Percentiles rank a stretch among this genome's conserved stretches.
Conservation (phyloP, 2,329 filamentous ascomycete species). For the Trichoderma arundinaceum region DNA sequence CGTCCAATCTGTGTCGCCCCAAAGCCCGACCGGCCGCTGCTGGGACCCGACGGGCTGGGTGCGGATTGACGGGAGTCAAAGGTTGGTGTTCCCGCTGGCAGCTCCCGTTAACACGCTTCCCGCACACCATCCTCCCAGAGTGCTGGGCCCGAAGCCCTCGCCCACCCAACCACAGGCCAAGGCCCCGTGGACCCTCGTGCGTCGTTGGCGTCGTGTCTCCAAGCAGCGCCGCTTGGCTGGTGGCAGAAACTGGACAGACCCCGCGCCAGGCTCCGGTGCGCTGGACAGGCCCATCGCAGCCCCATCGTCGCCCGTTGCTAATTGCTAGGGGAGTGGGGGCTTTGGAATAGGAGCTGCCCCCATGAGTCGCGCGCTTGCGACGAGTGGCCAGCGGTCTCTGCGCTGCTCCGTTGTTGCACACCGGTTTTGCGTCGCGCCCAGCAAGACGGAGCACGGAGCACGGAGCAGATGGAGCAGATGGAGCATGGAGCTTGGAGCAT, state of each 20-base stretch:
- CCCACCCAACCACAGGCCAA: conserved; percentile 20
- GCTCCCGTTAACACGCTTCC: conserved; percentile 28
- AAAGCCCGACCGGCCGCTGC: conserved; percentile 29
- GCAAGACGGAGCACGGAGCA: background rate
- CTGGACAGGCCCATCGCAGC: conserved; percentile 30
- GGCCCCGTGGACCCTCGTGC: conserved; percentile 14
- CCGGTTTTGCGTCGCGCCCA: conserved; percentile 4
- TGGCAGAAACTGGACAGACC: conserved; percentile 23
- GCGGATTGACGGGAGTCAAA: conserved; percentile 29
- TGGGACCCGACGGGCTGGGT: conserved; percentile 33
- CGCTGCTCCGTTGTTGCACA: no score
- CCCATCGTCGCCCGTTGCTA: conserved; percentile 30
- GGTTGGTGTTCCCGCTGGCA: conserved; percentile 32
- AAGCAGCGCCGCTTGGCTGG: background rate
- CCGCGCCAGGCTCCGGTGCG: conserved; percentile 31
- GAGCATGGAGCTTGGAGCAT: background rate
- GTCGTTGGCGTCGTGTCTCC: conserved; percentile 15
- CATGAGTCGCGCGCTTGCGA: conserved; percentile 27
- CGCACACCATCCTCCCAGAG: conserved; percentile 32
- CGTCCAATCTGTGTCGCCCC: conserved; percentile 19
- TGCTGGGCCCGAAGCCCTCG: conserved; percentile 24
- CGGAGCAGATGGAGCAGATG: background rate
- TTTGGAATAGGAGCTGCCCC: conserved; percentile 13
- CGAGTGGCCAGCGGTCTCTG: no score
- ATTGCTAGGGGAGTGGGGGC: conserved; percentile 17